Conservation (phyloP, 192 early-diverging fungal genomes). For the Coemansia furcata region DNA sequence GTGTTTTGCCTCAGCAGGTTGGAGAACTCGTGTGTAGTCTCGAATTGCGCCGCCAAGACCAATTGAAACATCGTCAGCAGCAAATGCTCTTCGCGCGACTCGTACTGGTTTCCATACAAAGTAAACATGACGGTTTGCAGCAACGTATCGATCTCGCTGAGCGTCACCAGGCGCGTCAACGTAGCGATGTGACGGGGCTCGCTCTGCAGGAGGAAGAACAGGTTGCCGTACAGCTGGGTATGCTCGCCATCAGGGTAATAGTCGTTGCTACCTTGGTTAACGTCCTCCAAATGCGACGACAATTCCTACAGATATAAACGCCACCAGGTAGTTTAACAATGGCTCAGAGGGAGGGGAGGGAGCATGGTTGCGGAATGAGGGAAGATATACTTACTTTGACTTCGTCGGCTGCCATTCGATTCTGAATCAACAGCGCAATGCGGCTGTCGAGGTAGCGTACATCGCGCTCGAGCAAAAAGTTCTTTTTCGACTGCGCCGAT, state of each 20-base stretch:
- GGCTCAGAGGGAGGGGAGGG: background rate
- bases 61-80: conserved; percentile 96
- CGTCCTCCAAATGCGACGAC: conserved; percentile 51
- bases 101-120: conserved; percentile 94
- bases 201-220: conserved; percentile 89
- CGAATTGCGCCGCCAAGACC: conserved; percentile 90
- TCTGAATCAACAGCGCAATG: conserved; percentile 90
- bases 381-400: conserved; percentile 45
- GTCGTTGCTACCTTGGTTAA: conserved; percentile 49
- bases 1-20: conserved; percentile 91
- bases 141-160: conserved; percentile 90
- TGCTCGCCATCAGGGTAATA: conserved; percentile 77
- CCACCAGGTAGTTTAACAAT: background rate
- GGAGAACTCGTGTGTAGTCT: conserved; percentile 84
- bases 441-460: conserved; percentile 88
- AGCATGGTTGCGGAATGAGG: background rate
- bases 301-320: conserved; percentile 27
- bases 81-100: conserved; percentile 93
- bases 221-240: conserved; percentile 84
- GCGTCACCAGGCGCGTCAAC: conserved; percentile 76
- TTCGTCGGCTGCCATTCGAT: conserved; percentile 89
- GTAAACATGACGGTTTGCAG: conserved; percentile 97
- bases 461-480: conserved; percentile 91
- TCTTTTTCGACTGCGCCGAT: conserved; percentile 92
- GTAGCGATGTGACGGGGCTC: conserved; percentile 90